Conservation (phyloP, 495 filamentous ascomycete species). For the Xylaria nigripes region DNA sequence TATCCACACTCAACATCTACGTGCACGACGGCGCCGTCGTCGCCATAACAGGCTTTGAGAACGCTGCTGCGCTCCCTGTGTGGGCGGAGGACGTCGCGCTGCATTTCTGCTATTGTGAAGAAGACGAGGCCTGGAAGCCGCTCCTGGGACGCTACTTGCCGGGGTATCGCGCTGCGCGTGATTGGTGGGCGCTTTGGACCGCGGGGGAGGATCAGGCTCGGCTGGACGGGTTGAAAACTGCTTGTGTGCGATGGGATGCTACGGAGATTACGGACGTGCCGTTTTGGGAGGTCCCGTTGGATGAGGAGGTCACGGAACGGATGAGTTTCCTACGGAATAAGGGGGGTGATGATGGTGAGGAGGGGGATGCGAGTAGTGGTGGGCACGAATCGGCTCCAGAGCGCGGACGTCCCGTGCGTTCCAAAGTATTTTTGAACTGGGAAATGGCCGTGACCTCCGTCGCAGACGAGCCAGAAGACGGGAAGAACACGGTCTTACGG, state of each 20-base stretch:
- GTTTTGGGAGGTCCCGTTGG: neutral
- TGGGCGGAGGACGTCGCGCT: constrained; percentile 21
- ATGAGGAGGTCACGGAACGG: neutral
- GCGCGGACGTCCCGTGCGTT: too few relatives aligned
- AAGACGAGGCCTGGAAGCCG: constrained; percentile 23
- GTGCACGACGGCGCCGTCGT: constrained; percentile 13
- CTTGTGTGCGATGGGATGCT: neutral
- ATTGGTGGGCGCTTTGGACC: constrained; percentile 23
- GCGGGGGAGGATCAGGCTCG: constrained; percentile 6
- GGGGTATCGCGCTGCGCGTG: constrained; percentile 12
- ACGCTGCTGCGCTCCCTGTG: constrained; percentile 17
- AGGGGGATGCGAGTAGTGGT: too few relatives aligned
- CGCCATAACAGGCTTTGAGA: constrained; percentile 19
- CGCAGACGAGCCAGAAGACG: too few relatives aligned
- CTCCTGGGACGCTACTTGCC: constrained; percentile 14
- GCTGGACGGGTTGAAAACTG: neutral
- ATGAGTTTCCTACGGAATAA: too few relatives aligned
- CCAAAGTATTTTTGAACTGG: too few relatives aligned
- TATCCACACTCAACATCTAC: constrained; percentile 16
- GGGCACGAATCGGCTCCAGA: too few relatives aligned
- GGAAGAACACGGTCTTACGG: too few relatives aligned
- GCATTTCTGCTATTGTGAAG: constrained; percentile 21
- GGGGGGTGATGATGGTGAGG: too few relatives aligned
- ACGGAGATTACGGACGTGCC: neutral
- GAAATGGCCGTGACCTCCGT: too few relatives aligned